phyloP scores from a whole-genome alignment of 2,329 filamentous ascomycete genomes.

The Pezicula neosporulosa region DNA sequence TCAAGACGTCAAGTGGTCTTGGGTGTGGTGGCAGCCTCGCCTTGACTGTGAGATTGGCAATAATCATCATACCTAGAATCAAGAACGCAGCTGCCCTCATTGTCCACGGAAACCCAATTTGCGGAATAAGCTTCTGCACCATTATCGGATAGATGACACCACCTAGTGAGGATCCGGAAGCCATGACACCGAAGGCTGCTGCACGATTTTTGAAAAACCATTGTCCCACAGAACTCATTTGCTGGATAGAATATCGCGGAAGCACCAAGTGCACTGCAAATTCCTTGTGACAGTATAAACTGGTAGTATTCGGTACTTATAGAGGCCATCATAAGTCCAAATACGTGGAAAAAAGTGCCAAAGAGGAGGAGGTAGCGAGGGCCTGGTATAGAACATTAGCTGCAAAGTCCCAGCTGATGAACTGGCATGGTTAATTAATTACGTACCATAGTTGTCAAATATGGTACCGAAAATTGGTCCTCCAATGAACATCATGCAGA shows the following conservation, averaged over 20 bases:
- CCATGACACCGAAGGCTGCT: slow-evolving; percentile 44
- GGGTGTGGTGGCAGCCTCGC: slow-evolving; percentile 42
- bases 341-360: slow-evolving; percentile 53
- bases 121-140: slow-evolving; percentile 48
- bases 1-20: slow-evolving; percentile 28
- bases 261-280: slow-evolving; percentile 41
- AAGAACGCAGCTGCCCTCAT: slow-evolving; percentile 54
- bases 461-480: slow-evolving; percentile 61
- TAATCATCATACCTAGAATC: slow-evolving; percentile 48
- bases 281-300: slow-evolving; percentile 44
- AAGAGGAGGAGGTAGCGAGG: slow-evolving; percentile 50
- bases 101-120: slow-evolving; percentile 53
- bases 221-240: slow-evolving; percentile 37
- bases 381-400: neutral
- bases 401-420: slow-evolving; percentile 21
- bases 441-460: slow-evolving; percentile 53
- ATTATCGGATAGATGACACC: slow-evolving; percentile 61
- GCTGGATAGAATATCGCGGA: slow-evolving; percentile 42
- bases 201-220: slow-evolving; percentile 47
- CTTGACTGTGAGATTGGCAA: slow-evolving; percentile 49
- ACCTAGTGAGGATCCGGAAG: slow-evolving; percentile 45
- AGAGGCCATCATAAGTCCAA: slow-evolving; percentile 61
- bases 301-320: slow-evolving; percentile 53
- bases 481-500: slow-evolving; percentile 48
- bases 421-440: no score